Evolutionary conservation across 331 rosid species (phyloP).

Genomic region (Cydonia oblonga): DNA sequence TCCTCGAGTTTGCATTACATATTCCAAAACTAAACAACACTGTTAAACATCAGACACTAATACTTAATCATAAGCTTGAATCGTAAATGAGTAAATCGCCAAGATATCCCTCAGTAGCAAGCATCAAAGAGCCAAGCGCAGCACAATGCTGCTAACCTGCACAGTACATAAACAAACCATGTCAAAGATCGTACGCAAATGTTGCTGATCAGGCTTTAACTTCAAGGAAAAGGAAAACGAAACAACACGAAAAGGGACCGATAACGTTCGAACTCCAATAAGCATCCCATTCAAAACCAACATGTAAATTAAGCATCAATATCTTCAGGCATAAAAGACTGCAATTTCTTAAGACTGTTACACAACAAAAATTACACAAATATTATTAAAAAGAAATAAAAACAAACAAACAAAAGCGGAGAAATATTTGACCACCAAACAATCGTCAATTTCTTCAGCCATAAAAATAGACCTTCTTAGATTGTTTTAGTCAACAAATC

Average conservation of each 20-base stretch:
- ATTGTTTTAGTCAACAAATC: neutral
- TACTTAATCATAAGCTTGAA: neutral
- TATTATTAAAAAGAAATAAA: neutral
- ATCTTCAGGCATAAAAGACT: neutral
- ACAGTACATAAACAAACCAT: neutral
- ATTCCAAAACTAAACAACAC: neutral
- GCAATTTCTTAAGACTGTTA: neutral
- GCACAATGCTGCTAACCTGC: slow-evolving; percentile 80
- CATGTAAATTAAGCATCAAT: neutral
- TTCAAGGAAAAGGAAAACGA: neutral
- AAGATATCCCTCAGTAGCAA: slow-evolving; percentile 30
- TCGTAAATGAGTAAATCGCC: neutral
- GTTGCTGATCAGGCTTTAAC: neutral
- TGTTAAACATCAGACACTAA: neutral
- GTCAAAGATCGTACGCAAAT: neutral
- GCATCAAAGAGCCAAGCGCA: slow-evolving; percentile 68
- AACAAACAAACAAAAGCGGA: neutral
- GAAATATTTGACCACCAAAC: neutral
- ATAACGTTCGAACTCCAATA: neutral
- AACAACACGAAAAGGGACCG: neutral
- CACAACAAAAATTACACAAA: neutral
- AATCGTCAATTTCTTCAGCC: neutral
- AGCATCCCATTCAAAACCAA: neutral
- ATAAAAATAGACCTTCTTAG: neutral
- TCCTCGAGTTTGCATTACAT: neutral